Evolutionary conservation across 2,329 filamentous ascomycete genomes (phyloP), one percentile per base, ranked within the genome.

Genomic region (Endoconidiophora laricicola): DNA sequence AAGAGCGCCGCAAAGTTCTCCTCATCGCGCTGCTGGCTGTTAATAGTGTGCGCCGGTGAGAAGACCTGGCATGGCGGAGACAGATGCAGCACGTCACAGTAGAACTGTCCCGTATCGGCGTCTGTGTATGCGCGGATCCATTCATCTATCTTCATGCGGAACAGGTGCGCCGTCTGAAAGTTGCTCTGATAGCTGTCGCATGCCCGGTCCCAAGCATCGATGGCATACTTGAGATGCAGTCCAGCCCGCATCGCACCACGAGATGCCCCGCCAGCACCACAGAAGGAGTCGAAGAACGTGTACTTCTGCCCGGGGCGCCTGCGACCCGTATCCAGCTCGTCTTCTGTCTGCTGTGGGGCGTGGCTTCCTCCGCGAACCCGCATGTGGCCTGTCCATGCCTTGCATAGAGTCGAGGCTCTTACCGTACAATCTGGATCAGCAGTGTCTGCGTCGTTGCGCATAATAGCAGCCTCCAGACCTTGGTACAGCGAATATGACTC

Each of bases 61-160:
- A 80, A 88, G 2, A 73, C 76, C 56, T 90, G 83, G 50, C 86
- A 93, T 0, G 86, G 85, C 0, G 83, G 84, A 0, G 81, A 86
- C 0, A 87, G 63, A 55, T 93, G 86, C 0, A 85, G 64, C 1
- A 90, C 66, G 56, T 91, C 84, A 9, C 51, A 48, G 43, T 50
- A 40, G 43, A 0, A 81, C 73, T 3, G 66, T 66, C 6, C 69
- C 58, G 7, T 56, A 14, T 36, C 39, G 29, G 14, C 24, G 51
- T 62, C 59, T 0, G 55, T 53, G 1, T 57, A 58, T 6, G 18
- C 22, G 2, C 44, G 44, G 24, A 78, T 65, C 46, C 81, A 78
- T 2, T 72, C 61, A 33, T 69, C 64, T 0, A 74, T 62, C 0
- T 70, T 63, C 53, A 65, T 64, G 4, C 69, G 57, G 43, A 72